phyloP scores from a whole-genome alignment of 2,329 filamentous ascomycete genomes.

The Cordyceps militaris region DNA sequence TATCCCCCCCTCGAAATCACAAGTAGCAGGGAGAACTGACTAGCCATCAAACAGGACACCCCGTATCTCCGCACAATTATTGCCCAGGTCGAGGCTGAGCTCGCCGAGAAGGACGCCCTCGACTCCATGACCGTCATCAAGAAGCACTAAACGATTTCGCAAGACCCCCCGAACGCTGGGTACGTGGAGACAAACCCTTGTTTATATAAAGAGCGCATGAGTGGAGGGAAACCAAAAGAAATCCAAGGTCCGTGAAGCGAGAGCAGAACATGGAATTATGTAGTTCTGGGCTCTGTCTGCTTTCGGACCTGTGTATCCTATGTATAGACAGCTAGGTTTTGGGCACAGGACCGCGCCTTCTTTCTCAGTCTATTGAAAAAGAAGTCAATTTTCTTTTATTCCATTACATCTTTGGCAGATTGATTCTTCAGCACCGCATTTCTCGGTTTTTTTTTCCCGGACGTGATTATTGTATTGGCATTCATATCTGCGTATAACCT shows the following conservation, averaged over 20 bases:
- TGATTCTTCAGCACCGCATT: background rate
- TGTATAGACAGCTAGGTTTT: conserved; percentile 26
- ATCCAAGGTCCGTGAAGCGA: background rate
- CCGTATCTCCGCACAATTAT: conserved; percentile 50
- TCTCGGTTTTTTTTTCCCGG: background rate
- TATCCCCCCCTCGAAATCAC: background rate
- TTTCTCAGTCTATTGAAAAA: conserved; percentile 5
- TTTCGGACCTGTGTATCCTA: conserved; percentile 25
- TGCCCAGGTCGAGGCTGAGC: conserved; percentile 41
- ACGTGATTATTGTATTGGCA: background rate
- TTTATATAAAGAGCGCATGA: background rate
- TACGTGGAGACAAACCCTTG: background rate
- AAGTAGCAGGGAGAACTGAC: background rate
- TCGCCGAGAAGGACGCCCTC: conserved; percentile 45
- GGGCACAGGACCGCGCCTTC: background rate
- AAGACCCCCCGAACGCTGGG: background rate
- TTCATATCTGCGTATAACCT: background rate
- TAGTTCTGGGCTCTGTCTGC: background rate
- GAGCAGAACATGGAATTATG: background rate
- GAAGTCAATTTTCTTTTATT: background rate
- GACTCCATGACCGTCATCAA: conserved; percentile 44
- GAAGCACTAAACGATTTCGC: conserved; percentile 34
- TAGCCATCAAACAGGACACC: conserved; percentile 34
- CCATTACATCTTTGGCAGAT: background rate
- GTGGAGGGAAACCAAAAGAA: background rate